Evolutionary conservation across 352 stramenopile genomes (phyloP), one percentile per base, ranked within the genome.

Genomic region (Phytopythium chamaehyphon): DNA sequence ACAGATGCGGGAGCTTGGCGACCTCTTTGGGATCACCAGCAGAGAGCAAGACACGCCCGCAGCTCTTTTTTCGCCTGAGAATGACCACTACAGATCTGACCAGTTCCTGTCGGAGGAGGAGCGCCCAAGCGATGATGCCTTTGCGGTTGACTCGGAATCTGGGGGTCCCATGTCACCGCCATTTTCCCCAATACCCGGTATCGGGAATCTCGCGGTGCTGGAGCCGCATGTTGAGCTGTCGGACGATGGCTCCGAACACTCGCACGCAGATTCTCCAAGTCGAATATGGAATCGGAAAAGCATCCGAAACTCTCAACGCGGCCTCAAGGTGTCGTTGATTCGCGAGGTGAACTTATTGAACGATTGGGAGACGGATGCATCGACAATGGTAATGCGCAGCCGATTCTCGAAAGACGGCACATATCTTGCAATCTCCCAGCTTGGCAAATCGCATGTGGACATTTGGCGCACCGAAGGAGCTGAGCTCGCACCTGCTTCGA

Each of bases 1-100:
- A 44, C 69, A 83, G 40, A 71, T 86, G 57, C 61, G 66, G 24
- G 71, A 83, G 33, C 69, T 86, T 3, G 61, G 61, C 44, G 69
- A 78, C 26, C 54, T 86, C 1, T 83, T 86, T 50, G 71, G 71
- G 0, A 71, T 85, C 16, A 53, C n/a, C 31, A 66, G 49, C 23
- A 40, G 16, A 10, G 57, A 69, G 0, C 40, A n/a, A 18, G 6
- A 33, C 6, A 22, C 19, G 2, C 18, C 35, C 15, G 33, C 6
- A 4, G 8, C 16, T 21, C 22, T 33, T 2, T 53, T 33, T 8
- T 8, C 21, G 14, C 4, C 31, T 3, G 47, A 36, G 6, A 33
- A 3, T 7, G 47, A 37, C 1, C 47, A 8, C 3, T 3, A 33
- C n/a, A n/a, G 33, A 0, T 33, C 47, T 12, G 47, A 45, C 1